phyloP scores from a whole-genome alignment of 495 filamentous ascomycete species.

The Penicillium dipodomyicola region DNA sequence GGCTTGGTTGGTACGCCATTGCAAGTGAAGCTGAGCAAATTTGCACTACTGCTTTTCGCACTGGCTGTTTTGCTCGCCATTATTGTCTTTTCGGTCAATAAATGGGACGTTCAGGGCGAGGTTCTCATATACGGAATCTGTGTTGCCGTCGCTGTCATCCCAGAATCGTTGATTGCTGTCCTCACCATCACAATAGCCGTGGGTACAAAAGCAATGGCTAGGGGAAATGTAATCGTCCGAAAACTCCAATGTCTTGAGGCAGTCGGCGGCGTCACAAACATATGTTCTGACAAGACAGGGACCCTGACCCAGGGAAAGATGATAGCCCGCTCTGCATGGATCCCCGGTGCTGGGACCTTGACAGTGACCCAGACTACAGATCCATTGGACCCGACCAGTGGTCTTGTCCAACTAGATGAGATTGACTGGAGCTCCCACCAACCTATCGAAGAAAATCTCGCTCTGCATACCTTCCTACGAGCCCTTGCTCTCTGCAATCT shows the following conservation, averaged over 20 bases:
- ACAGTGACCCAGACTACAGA: slow-evolving; percentile 53
- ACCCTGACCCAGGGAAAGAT: slow-evolving; percentile 76
- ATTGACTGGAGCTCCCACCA: slow-evolving; percentile 29
- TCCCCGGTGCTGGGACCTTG: slow-evolving; percentile 60
- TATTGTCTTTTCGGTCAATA: slow-evolving; percentile 76
- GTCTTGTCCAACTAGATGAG: slow-evolving; percentile 47
- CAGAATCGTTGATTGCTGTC: slow-evolving; percentile 70
- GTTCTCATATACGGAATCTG: slow-evolving; percentile 82
- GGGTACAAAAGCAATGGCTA: slow-evolving; percentile 71
- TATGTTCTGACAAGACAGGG: slow-evolving; percentile 86
- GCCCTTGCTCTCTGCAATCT: slow-evolving; percentile 78
- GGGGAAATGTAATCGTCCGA: slow-evolving; percentile 75
- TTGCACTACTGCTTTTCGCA: slow-evolving; percentile 72
- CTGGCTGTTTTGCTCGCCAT: slow-evolving; percentile 73
- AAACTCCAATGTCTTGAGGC: slow-evolving; percentile 78
- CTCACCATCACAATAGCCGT: slow-evolving; percentile 72
- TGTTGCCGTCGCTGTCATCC: slow-evolving; percentile 70
- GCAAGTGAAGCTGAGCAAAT: slow-evolving; percentile 74
- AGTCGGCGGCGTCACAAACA: slow-evolving; percentile 80
- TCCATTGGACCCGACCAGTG: slow-evolving; percentile 64
- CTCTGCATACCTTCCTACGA: slow-evolving; percentile 62
- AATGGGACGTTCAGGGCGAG: slow-evolving; percentile 65
- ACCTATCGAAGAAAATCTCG: slow-evolving; percentile 27
- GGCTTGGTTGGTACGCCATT: slow-evolving; percentile 81
- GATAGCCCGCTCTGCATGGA: slow-evolving; percentile 77